Evolutionary conservation across 225 moss, liverwort and hornwort species (phyloP).

Genomic region (Physcomitrellopsis africana): DNA sequence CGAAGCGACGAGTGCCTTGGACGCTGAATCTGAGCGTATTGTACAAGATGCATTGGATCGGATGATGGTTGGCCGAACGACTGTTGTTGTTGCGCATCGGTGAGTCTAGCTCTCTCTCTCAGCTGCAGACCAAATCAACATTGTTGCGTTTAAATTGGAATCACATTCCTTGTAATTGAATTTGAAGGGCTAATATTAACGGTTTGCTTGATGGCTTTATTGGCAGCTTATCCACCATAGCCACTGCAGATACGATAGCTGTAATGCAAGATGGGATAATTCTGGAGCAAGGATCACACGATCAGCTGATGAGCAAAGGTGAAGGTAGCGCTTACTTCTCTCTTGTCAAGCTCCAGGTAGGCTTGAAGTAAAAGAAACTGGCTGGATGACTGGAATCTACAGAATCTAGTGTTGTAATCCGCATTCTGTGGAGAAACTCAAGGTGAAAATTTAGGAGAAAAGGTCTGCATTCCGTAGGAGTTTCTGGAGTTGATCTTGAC

Average conservation of each 20-base stretch:
- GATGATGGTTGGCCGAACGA: conserved; percentile 62
- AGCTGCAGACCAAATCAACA: no score
- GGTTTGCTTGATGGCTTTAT: background rate
- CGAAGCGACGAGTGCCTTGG: conserved; percentile 79
- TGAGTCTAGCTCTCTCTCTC: background rate
- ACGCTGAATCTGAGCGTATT: conserved; percentile 64
- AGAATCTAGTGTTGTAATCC: no score
- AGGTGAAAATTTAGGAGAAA: no score
- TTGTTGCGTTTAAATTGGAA: no score
- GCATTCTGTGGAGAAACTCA: no score
- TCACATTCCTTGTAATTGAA: background rate
- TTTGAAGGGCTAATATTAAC: background rate
- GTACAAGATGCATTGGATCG: conserved; percentile 76
- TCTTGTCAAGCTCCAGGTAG: conserved; percentile 68
- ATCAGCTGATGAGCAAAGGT: conserved; percentile 70
- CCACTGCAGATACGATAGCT: conserved; percentile 54
- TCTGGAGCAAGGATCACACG: conserved; percentile 79
- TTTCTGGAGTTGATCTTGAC: no score
- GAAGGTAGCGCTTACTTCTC: conserved; percentile 77
- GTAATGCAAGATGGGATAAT: conserved; percentile 84
- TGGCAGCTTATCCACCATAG: conserved; percentile 66
- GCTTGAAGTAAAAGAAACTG: conserved; percentile 22
- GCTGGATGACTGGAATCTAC: no score
- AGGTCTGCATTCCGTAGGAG: no score
- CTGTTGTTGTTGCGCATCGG: conserved; percentile 72